Evolutionary conservation across 805 yeast genomes (phyloP).

Genomic region (Saccharomycopsis fodiens): DNA sequence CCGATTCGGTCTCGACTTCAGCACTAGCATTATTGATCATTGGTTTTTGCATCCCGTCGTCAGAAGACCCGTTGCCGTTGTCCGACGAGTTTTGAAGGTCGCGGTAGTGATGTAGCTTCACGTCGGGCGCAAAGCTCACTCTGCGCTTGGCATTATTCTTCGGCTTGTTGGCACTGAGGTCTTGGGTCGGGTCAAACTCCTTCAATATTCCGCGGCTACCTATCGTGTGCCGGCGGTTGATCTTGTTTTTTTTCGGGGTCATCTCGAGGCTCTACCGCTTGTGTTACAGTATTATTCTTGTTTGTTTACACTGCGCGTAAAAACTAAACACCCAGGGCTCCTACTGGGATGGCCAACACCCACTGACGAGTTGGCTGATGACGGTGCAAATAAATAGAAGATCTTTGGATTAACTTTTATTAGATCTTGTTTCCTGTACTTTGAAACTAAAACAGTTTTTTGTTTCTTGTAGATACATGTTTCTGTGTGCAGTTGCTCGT

Average conservation of each 20-base stretch:
- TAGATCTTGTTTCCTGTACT: too few species aligned
- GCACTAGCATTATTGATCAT: neutral
- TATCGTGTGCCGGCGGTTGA: conserved; percentile 17
- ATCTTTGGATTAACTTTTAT: too few species aligned
- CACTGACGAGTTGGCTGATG: too few species aligned
- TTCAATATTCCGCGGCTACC: conserved; percentile 18
- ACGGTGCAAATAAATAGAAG: too few species aligned
- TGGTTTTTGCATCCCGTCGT: neutral
- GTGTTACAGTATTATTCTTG: too few species aligned
- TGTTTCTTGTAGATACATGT: too few species aligned
- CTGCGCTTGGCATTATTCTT: conserved; percentile 32
- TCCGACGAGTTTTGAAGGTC: conserved; percentile 22
- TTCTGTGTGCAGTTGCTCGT: too few species aligned
- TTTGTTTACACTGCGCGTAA: neutral
- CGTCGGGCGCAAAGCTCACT: conserved; percentile 68
- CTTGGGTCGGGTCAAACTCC: conserved; percentile 7
- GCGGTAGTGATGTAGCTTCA: conserved; percentile 45
- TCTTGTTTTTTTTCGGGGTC: conserved; percentile 5
- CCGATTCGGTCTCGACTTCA: conserved; percentile 4
- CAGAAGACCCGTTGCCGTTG: neutral
- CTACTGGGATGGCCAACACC: too few species aligned
- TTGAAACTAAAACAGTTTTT: too few species aligned
- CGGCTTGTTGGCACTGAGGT: conserved; percentile 12
- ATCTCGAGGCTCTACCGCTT: too few species aligned
- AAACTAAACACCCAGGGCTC: neutral